Base-by-base conservation (phyloP, 768 basidiomycete species). In the Leccinum broughii region DNA sequence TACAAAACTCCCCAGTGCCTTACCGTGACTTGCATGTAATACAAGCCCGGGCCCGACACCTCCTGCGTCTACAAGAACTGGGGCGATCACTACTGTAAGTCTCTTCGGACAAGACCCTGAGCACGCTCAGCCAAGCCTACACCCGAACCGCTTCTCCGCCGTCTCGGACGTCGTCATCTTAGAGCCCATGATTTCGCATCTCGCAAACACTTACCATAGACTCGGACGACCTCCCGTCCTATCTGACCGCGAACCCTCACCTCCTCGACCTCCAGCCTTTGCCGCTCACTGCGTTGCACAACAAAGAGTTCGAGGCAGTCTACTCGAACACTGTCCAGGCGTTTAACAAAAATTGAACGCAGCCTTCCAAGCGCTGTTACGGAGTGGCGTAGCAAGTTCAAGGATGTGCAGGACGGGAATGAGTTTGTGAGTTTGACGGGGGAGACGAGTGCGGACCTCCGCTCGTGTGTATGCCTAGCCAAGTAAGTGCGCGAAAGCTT, bases 331-430 rank as follows among this genome's bases (percentile, higher is more conserved):
- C 85, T 0, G 86, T 98, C 64, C 81, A 86, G 62, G 86, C 85
- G 1, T 98, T 98, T 81, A 98, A 98, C 84, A 99, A 98, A 76
- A 98, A 98, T 61, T 95, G 98, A 72, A 98, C 94, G 0, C 97
- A 75, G 95, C 96, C 52, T 98, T 98, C 87, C 95, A 98, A 67
- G 95, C 96, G 0, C 81, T 3, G 92, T 95, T 0, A 77, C 80
- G 30, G 95, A 98, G 72, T 99, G 97, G 96, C 80, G 80, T 54
- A 78, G 78, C 58, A 98, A 95, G 76, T 98, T 98, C 62, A 79
- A 84, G 17, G 70, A 80, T 14, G 72, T 98, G 1, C 93, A 95
- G 68, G 93, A 91, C 10, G 92, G 93, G 30, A 98, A 98, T 77
- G 91, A 94, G 78, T 88, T 98, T 59, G 87, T 95, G 50, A 90